Conservation (phyloP, 331 rosid genomes). For the Malus hybrid region DNA sequence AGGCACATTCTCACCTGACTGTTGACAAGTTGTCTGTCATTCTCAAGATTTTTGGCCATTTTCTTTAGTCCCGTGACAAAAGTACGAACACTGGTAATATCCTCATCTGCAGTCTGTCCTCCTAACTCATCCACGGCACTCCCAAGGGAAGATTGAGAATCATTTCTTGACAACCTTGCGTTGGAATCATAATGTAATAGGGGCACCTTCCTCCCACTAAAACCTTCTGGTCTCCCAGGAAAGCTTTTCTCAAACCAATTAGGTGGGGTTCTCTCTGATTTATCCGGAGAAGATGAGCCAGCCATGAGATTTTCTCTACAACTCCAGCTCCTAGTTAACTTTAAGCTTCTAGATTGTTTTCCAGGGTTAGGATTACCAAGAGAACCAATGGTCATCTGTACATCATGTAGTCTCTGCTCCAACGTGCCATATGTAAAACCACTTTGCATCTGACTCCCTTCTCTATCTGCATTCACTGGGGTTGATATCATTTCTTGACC, state of each 20-base stretch:
- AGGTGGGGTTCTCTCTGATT: constrained; percentile 57
- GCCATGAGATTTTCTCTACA: constrained; percentile 46
- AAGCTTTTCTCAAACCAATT: constrained; percentile 57
- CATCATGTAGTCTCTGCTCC: constrained; percentile 34
- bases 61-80: constrained; percentile 88
- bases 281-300: constrained; percentile 49
- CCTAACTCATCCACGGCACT: constrained; percentile 53
- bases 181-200: constrained; percentile 37
- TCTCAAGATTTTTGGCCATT: constrained; percentile 69
- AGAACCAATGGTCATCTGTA: constrained; percentile 29
- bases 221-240: constrained; percentile 86
- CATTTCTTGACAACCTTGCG: constrained; percentile 42
- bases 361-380: constrained; percentile 29
- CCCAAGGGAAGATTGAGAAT: constrained; percentile 78
- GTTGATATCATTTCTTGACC: constrained; percentile 41
- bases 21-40: constrained; percentile 59
- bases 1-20: constrained; percentile 54
- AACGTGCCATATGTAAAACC: constrained; percentile 29
- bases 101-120: constrained; percentile 52
- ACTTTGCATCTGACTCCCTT: constrained; percentile 32
- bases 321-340: constrained; percentile 83
- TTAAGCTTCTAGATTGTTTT: constrained; percentile 27
- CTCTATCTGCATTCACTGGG: constrained; percentile 35
- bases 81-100: constrained; percentile 73
- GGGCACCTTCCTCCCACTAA: constrained; percentile 38